Evolutionary conservation across 1,139 yeast species (phyloP).

Genomic region (Suhomyces kunorum): DNA sequence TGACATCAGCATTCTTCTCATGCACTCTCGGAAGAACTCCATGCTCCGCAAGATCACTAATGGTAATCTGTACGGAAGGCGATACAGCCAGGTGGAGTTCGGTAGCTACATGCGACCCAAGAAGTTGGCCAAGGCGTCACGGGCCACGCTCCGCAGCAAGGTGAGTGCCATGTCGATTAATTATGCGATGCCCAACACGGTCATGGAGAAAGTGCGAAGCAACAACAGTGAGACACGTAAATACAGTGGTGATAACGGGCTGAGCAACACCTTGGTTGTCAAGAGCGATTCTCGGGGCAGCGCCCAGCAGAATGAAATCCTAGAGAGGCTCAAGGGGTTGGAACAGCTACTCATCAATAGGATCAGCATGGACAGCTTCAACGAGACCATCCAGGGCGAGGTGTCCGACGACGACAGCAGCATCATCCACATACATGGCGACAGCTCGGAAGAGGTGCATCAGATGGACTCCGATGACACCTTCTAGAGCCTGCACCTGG

Average conservation of each 20-base stretch:
- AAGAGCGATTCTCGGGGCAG: slow-evolving; percentile 1
- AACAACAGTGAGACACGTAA: slow-evolving; percentile 17
- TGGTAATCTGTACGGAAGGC: slow-evolving; percentile 11
- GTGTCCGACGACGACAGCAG: slow-evolving; percentile 6
- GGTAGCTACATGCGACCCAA: slow-evolving; percentile 9
- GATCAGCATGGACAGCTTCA: slow-evolving; percentile 9
- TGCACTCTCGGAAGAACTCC: slow-evolving; percentile 28
- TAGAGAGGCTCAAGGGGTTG: slow-evolving; percentile 15
- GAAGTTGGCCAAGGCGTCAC: slow-evolving; percentile 5
- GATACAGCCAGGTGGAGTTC: slow-evolving; percentile 19
- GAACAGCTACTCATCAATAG: slow-evolving; percentile 13
- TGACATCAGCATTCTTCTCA: slow-evolving; percentile 25
- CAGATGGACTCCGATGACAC: slow-evolving; percentile 8
- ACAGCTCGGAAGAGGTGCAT: slow-evolving; percentile 3
- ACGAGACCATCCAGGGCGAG: slow-evolving; percentile 12
- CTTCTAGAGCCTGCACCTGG: not conserved
- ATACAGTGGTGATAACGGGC: slow-evolving; percentile 9
- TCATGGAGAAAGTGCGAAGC: slow-evolving; percentile 16
- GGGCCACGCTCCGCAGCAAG: slow-evolving; percentile 28
- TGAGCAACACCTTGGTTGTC: slow-evolving; percentile 10
- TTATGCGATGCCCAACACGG: slow-evolving; percentile 15
- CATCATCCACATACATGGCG: slow-evolving; percentile 2
- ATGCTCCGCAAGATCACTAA: slow-evolving; percentile 12
- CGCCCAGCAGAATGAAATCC: slow-evolving; percentile 12
- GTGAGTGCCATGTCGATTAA: slow-evolving; percentile 36